phyloP scores from a whole-genome alignment of 2,329 filamentous ascomycete species.

The Diaporthe vaccinii region DNA sequence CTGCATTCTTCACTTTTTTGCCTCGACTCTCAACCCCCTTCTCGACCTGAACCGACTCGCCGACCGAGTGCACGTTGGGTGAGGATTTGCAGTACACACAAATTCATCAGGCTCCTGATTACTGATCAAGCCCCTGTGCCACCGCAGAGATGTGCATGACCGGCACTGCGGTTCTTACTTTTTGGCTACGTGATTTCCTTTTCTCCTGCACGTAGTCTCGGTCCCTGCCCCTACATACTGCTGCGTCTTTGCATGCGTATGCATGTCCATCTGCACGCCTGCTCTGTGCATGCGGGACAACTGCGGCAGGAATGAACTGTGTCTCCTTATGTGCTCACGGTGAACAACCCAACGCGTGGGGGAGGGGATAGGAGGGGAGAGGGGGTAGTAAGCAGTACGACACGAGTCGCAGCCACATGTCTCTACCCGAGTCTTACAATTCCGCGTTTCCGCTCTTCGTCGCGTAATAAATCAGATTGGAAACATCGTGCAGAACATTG shows the following conservation, averaged over 20 bases:
- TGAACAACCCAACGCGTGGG: background rate
- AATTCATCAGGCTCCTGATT: background rate
- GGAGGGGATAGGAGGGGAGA: background rate
- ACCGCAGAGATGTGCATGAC: constrained; percentile 9
- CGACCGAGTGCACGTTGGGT: background rate
- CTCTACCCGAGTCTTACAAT: constrained; percentile 12
- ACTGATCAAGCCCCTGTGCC: background rate
- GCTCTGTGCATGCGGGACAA: background rate
- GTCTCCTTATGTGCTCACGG: background rate
- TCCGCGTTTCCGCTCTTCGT: constrained; percentile 25
- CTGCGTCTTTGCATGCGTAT: constrained; percentile 1
- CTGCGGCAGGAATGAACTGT: background rate
- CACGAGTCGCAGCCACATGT: constrained; percentile 4
- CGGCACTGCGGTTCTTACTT: background rate
- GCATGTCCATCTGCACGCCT: constrained; percentile 6
- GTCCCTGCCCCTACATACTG: background rate
- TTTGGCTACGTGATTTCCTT: background rate
- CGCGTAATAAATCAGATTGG: background rate
- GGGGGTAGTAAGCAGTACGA: background rate
- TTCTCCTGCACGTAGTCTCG: constrained; percentile 7
- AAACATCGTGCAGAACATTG: background rate
- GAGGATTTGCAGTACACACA: background rate
- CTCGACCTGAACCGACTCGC: background rate
- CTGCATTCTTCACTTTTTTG: background rate
- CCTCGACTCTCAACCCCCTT: background rate